phyloP scores from a whole-genome alignment of 1,284 basidiomycete genomes.

The Fomitopsis palustris region DNA sequence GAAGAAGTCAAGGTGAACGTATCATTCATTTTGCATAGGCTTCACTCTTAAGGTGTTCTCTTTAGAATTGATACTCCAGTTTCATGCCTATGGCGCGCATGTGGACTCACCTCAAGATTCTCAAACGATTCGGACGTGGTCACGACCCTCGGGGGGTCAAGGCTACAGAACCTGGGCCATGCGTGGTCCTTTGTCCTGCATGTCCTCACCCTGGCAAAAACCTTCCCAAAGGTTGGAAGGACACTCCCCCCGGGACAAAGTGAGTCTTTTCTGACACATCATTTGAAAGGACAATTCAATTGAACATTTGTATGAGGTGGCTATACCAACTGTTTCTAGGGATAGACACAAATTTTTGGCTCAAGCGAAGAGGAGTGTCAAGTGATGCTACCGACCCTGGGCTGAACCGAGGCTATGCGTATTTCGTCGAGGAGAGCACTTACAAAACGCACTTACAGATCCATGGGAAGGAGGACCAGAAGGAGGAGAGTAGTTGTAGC shows the following conservation, averaged over 20 bases:
- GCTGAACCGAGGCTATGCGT: slow-evolving; percentile 21
- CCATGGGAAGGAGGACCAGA: neutral
- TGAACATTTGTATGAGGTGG: slow-evolving; percentile 12
- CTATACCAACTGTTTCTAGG: slow-evolving; percentile 21
- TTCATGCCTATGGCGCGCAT: slow-evolving; percentile 17
- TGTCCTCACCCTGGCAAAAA: slow-evolving; percentile 28
- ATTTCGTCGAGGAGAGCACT: slow-evolving; percentile 22
- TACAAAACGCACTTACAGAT: slow-evolving; percentile 13
- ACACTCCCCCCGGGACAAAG: neutral
- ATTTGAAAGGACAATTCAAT: neutral
- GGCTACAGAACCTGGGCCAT: slow-evolving; percentile 14
- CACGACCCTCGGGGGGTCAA: slow-evolving; percentile 15
- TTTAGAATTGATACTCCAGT: slow-evolving; percentile 13
- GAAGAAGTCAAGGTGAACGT: neutral
- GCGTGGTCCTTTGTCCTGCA: slow-evolving; percentile 25
- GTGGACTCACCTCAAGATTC: slow-evolving; percentile 17
- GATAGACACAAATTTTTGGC: slow-evolving; percentile 28
- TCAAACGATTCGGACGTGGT: slow-evolving; percentile 19
- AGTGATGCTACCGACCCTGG: slow-evolving; percentile 19
- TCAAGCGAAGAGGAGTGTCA: slow-evolving; percentile 22
- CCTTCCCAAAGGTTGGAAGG: slow-evolving; percentile 26
- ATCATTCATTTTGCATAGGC: neutral
- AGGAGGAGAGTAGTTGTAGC: slow-evolving; percentile 7
- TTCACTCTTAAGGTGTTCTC: neutral
- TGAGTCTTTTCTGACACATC: neutral